A percentile compares a stretch with the other conserved stretches of the same genome.
phyloP scores from a whole-genome alignment of 2,329 filamentous ascomycete genomes.

The Blastomyces gilchristii region DNA sequence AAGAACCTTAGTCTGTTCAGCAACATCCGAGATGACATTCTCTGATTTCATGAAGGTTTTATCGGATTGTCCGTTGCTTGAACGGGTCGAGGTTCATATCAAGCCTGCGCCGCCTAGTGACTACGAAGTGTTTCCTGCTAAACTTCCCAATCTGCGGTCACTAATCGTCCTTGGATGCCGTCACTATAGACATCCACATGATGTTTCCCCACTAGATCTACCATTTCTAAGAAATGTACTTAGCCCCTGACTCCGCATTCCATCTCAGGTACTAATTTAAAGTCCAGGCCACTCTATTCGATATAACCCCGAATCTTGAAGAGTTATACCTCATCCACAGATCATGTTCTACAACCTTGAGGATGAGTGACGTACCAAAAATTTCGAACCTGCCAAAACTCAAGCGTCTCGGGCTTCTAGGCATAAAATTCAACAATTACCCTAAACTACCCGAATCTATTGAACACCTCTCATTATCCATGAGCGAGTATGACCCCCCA shows the following conservation, averaged over 20 bases:
- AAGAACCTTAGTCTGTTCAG: conserved; percentile 12
- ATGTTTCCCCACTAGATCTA: neutral
- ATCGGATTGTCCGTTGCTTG: conserved; percentile 13
- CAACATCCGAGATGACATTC: conserved; percentile 7
- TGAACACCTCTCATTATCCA: conserved; percentile 22
- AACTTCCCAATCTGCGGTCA: conserved; percentile 6
- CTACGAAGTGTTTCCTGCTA: conserved; percentile 3
- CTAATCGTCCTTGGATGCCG: neutral
- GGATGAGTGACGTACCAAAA: neutral
- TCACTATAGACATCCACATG: neutral
- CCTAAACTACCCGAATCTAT: conserved; percentile 23
- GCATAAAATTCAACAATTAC: conserved; percentile 16
- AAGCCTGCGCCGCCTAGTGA: neutral
- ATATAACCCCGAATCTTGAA: conserved; percentile 24
- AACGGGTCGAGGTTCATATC: conserved; percentile 12
- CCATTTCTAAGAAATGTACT: conserved; percentile 7
- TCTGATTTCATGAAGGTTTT: conserved; percentile 13
- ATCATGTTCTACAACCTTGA: neutral
- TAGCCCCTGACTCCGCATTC: neutral
- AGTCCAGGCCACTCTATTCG: conserved; percentile 13
- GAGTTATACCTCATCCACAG: conserved; percentile 22
- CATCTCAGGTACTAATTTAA: neutral
- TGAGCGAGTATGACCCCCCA: neutral
- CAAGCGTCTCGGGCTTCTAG: conserved; percentile 23
- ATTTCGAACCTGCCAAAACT: conserved; percentile 14